Conservation (phyloP, 192 early-diverging fungal genomes). For the Dissophora ornata region DNA sequence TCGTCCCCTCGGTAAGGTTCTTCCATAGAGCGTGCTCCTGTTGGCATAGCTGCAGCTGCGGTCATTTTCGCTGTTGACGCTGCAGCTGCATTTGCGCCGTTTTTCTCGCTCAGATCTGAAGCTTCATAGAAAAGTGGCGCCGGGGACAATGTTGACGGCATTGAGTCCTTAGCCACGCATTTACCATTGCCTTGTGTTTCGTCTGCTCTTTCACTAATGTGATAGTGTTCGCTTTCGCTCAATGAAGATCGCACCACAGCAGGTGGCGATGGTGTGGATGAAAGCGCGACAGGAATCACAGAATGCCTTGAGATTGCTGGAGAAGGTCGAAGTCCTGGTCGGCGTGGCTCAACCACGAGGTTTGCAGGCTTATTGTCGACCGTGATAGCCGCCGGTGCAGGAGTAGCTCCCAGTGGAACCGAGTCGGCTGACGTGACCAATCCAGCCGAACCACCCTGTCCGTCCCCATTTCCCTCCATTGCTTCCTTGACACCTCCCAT, state of each 20-base stretch:
- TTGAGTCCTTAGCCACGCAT: conserved; percentile 3
- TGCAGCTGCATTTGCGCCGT: background rate
- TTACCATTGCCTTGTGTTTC: too few species aligned
- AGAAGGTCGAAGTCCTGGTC: background rate
- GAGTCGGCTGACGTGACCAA: too few species aligned
- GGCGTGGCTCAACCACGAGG: background rate
- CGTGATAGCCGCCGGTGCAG: too few species aligned
- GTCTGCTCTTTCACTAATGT: too few species aligned
- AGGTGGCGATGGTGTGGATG: too few species aligned
- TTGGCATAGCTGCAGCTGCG: too few species aligned
- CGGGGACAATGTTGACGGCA: background rate
- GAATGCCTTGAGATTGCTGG: background rate
- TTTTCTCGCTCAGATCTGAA: background rate
- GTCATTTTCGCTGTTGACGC: background rate
- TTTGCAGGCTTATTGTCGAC: too few species aligned
- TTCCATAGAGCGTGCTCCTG: background rate
- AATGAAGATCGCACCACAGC: too few species aligned
- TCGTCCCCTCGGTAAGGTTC: background rate
- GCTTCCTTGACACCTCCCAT: conserved; percentile 18
- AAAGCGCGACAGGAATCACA: too few species aligned
- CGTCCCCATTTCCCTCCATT: background rate
- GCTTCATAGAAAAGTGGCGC: conserved; percentile 5
- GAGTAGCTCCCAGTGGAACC: too few species aligned
- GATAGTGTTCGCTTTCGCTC: too few species aligned
- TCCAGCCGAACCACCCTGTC: too few species aligned